Evolutionary conservation across 306 rosid genomes (phyloP).

Genomic region (Lotus japonicus): DNA sequence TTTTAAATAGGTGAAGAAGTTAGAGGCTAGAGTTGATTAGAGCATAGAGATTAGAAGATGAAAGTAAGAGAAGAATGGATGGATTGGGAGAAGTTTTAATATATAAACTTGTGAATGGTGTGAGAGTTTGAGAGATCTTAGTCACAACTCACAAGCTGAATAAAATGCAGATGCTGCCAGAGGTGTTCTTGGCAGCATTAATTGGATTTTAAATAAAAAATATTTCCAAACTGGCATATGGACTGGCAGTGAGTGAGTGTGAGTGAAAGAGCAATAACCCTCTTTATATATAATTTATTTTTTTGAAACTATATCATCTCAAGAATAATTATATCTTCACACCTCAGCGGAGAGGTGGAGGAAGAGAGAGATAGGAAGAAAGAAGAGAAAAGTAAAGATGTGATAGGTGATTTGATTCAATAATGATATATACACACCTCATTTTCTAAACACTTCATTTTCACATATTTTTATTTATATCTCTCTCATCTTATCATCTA

Average conservation of each 20-base stretch:
- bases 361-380: no score
- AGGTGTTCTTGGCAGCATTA: slow-evolving; percentile 50
- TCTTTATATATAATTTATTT: no score
- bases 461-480: no score
- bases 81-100: slow-evolving; percentile 2
- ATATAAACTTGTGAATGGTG: slow-evolving; percentile 8
- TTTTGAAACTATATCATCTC: no score
- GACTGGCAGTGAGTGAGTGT: slow-evolving; percentile 59
- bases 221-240: slow-evolving; percentile 50
- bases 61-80: slow-evolving; percentile 22
- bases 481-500: no score
- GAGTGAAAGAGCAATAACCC: slow-evolving; percentile 43
- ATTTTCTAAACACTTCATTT: no score
- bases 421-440: no score
- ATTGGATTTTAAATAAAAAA: slow-evolving; percentile 24
- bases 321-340: no score
- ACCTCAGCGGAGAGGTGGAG: no score
- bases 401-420: no score
- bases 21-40: neutral
- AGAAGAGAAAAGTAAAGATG: no score
- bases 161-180: slow-evolving; percentile 53
- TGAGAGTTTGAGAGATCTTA: slow-evolving; percentile 37
- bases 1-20: no score
- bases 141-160: slow-evolving; percentile 49
- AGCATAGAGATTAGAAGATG: slow-evolving; percentile 3